Evolutionary conservation across 2,329 filamentous ascomycete species (phyloP).

Genomic region (Apiospora hydei): DNA sequence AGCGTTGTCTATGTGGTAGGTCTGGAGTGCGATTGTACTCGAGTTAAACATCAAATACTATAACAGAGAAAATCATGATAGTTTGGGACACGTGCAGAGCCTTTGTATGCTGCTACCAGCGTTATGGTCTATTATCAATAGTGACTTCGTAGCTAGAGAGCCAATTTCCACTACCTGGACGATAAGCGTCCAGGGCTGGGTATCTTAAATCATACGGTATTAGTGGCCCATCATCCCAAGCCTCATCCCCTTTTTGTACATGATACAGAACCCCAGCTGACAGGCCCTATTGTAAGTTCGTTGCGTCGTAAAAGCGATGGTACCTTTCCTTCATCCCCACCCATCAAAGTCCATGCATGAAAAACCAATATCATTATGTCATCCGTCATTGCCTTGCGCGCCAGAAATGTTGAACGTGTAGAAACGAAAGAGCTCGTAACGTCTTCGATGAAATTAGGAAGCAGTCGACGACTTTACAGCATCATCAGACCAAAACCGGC

Average conservation of each 20-base stretch:
- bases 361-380: conserved; percentile 24
- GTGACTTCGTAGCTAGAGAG: conserved; percentile 14
- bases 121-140: conserved; percentile 20
- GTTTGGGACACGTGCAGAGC: too few species aligned
- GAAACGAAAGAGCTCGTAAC: background rate
- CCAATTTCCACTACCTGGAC: conserved; percentile 17
- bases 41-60: background rate
- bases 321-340: conserved; percentile 14
- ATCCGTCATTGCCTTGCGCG: conserved; percentile 14
- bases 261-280: conserved; percentile 4
- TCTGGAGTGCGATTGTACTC: background rate
- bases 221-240: conserved; percentile 4
- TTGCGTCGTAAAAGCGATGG: conserved; percentile 23
- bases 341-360: conserved; percentile 22
- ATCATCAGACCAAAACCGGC: conserved; percentile 1
- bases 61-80: background rate
- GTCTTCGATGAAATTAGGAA: background rate
- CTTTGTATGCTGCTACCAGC: background rate
- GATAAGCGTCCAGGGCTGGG: conserved; percentile 12
- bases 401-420: conserved; percentile 16
- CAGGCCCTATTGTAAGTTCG: conserved; percentile 17
- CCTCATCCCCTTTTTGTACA: conserved; percentile 23
- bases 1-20: too few species aligned
- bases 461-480: background rate
- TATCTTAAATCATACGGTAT: conserved; percentile 24